Percentiles rank a stretch among this genome's conserved stretches.
These are phyloP conservation scores for Scorias spongiosa DNA, from an alignment of 2,329 filamentous ascomycete genomes.

Conservation along the genomic window DNA sequence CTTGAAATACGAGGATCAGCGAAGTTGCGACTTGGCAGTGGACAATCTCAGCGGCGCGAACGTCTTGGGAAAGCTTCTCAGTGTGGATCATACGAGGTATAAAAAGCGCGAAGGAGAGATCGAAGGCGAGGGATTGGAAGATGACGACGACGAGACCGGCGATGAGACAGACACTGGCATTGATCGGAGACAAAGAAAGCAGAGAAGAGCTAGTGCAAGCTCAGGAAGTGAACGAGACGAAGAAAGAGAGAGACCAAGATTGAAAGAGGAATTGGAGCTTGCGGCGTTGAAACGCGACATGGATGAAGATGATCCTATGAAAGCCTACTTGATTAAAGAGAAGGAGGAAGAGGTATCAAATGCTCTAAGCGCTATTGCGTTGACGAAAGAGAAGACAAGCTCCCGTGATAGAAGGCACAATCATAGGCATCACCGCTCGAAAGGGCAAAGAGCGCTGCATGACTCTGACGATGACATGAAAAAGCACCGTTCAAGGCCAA, in stretches of 20 bases:
- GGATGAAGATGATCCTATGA: constrained; percentile 97
- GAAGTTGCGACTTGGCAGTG: constrained; percentile 87
- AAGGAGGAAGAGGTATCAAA: constrained; percentile 78
- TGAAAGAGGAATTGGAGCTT: constrained; percentile 73
- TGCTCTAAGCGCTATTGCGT: constrained; percentile 44
- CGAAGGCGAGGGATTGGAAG: constrained; percentile 25
- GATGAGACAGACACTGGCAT: constrained; percentile 23
- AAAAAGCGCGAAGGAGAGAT: constrained; percentile 62
- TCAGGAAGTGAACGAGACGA: constrained; percentile 19
- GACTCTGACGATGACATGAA: constrained; percentile 6
- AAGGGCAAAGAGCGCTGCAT: constrained; percentile 5
- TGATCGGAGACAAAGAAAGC: constrained; percentile 30
- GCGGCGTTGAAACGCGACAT: constrained; percentile 53
- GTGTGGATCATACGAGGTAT: constrained; percentile 88
- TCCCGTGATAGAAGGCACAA: constrained; percentile 29
- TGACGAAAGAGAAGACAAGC: constrained; percentile 32
- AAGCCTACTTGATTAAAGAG: constrained; percentile 72
- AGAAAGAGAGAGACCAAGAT: constrained; percentile 40
- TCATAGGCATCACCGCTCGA: constrained; percentile 25
- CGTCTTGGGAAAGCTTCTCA: constrained; percentile 62
- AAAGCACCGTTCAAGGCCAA: constrained; percentile 1
- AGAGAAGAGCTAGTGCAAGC: constrained; percentile 25
- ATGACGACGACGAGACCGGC: constrained; percentile 41
- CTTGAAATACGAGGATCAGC: constrained; percentile 95
- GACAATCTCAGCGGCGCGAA: constrained; percentile 85